These are phyloP conservation scores for Debaryomycetaceae sp. DNA, from an alignment of 1,139 yeast genomes.

Conservation along the genomic window DNA sequence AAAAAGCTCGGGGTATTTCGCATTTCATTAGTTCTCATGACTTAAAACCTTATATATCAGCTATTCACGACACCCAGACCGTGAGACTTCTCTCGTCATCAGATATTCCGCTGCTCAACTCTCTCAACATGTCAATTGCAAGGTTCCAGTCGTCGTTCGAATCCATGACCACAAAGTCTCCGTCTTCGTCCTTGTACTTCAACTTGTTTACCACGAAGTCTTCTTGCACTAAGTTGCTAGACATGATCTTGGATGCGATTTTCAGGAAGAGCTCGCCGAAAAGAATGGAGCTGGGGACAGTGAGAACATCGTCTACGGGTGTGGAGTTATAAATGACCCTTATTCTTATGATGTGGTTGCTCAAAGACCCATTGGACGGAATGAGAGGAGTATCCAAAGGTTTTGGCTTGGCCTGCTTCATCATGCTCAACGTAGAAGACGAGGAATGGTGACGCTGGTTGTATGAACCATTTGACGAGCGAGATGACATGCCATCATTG, in stretches of 20 bases:
- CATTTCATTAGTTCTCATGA: not conserved
- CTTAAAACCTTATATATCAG: not conserved
- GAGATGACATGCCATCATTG: slow-evolving; percentile 16
- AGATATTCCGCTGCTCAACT: slow-evolving; percentile 8
- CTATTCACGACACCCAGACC: slow-evolving; percentile 32
- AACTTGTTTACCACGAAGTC: slow-evolving; percentile 48
- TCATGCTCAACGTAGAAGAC: slow-evolving; percentile 45
- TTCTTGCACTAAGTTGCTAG: slow-evolving; percentile 28
- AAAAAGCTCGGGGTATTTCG: not conserved
- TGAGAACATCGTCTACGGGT: slow-evolving; percentile 27
- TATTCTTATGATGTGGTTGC: slow-evolving; percentile 26
- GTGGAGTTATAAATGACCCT: slow-evolving; percentile 51
- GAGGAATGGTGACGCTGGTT: slow-evolving; percentile 43
- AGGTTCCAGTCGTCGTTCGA: slow-evolving; percentile 73
- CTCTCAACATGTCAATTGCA: slow-evolving; percentile 48
- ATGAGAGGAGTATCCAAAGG: slow-evolving; percentile 18
- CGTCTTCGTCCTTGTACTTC: slow-evolving; percentile 92
- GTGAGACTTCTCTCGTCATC: slow-evolving; percentile 35
- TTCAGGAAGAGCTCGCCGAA: slow-evolving; percentile 47
- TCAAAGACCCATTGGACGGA: slow-evolving; percentile 5
- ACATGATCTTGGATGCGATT: slow-evolving; percentile 33
- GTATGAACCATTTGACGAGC: slow-evolving; percentile 29
- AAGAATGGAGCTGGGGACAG: slow-evolving; percentile 42
- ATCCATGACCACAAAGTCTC: slow-evolving; percentile 84
- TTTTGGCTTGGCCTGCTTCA: slow-evolving; percentile 32